Base-by-base conservation (phyloP, 164 flowering plant species). In the Aristolochia fimbriata region DNA sequence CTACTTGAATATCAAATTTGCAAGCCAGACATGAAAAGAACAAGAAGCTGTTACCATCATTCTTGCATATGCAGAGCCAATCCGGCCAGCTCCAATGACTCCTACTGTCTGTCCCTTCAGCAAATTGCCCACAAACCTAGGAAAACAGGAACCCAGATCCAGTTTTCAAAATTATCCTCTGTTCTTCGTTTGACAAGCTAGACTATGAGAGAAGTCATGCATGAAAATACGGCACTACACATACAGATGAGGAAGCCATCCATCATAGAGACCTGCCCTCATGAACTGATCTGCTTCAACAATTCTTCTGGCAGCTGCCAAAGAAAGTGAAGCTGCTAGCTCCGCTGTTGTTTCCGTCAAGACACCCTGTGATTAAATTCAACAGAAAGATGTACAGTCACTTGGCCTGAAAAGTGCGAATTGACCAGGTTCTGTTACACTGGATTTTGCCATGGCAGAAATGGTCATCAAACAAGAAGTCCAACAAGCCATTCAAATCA, bases 191-290 rank as follows among this genome's bases (percentile, higher is more conserved):
- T 49, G 51, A 51, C n/a, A 16, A 54, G 24, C 3, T 15, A 57
- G 37, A 37, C 12, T 37, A 7, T 37, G 43, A 0, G 10, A 3
- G 24, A 57, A 33, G 30, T 37, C 20, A 51, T 9, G 58, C 30
- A 50, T 50, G 53, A 46, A 15, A 15, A 27, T 21, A 45, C 24
- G 15, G 23, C 45, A 48, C 16, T 46, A n/a, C 31, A 37, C 83
- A 62, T 87, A 93, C 98, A 87, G 72, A 74, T 93, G 78, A 64
- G 98, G 98, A 69, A 92, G 96, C 98, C 98, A 92, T 75, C 96
- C 97, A 65, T 89, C 97, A 65, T 89, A 93, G 72, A 86, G 70
- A 58, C 98, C 98, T 17, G 88, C 96, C 71, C 97, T 87, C 96
- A 89, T 92, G 78, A 92, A 92, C 76, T 74, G 85, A 73, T 92